Base-by-base conservation (phyloP, 179 eudicot genomes). In the Spergularia azorica region DNA sequence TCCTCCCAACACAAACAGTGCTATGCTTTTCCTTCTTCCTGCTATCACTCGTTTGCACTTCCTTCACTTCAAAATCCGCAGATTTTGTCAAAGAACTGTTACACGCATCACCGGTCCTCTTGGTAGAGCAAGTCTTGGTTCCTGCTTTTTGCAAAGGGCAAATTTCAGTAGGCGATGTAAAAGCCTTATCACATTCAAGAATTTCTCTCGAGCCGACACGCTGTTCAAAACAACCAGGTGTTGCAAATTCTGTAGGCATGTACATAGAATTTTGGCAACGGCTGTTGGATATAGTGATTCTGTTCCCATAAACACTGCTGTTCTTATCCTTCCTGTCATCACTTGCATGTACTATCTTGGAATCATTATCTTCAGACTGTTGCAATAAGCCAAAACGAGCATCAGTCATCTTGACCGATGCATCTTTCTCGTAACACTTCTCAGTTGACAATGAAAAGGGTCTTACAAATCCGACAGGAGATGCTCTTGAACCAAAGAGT, bases 401-500 rank as follows among this genome's bases (percentile, higher is more conserved):
- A 70, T 21, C 21, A 54, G 61, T 21, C 18, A 51, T 18, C 17
- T 51, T 15, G 12, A 13, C 13, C 20, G 73, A 52, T 26, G 48
- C 62, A 5, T 54, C 61, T 52, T 70, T 60, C 59, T 46, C 18
- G n/a, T 70, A 39, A 38, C 38, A 52, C 50, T 18, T 50, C 21
- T 52, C 61, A 32, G 73, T 67, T 46, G 71, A 43, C 71, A 70
- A 55, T 70, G 73, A 70, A 15, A 71, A 71, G 56, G 63, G 17
- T 51, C 63, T 71, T 26, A 71, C 74, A 32, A 32, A 32, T 55
- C 36, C 50, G 32, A 26, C 32, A 71, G 20, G 41, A 51, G 77
- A 61, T 21, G 75, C 80, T 73, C 46, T 73, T 50, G 46, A 74
- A 36, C 72, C 72, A 79, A 79, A 61, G 61, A 59, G 70, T 51